Conservation (phyloP, 495 filamentous ascomycete species). For the Penicillium verhagenii region DNA sequence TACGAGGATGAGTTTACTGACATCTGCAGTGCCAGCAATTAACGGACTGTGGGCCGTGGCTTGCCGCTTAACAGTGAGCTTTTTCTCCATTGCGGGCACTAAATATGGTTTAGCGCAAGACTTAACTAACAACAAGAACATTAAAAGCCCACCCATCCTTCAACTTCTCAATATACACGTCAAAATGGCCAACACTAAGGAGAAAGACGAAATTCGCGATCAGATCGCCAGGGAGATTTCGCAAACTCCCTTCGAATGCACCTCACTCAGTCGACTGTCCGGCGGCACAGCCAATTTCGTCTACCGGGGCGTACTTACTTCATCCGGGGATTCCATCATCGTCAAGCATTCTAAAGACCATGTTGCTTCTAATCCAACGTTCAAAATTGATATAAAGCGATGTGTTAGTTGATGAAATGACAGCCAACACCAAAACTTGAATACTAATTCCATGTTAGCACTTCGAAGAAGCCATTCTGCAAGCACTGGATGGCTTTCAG, state of each 20-base stretch:
- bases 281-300: conserved; percentile 61
- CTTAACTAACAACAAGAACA: no score
- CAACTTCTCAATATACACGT: not conserved
- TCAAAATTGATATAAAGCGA: conserved; percentile 47
- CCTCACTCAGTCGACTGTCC: conserved; percentile 44
- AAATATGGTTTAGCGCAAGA: not conserved
- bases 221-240: conserved; percentile 23
- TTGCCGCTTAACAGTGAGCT: no score
- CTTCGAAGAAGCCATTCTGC: conserved; percentile 33
- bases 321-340: conserved; percentile 40
- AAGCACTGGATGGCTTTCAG: conserved; percentile 26
- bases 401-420: conserved; percentile 42
- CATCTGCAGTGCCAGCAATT: no score
- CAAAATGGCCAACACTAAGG: conserved; percentile 21
- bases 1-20: no score
- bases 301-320: conserved; percentile 49
- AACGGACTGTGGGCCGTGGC: no score
- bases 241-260: conserved; percentile 49
- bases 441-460: conserved; percentile 17
- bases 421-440: no score
- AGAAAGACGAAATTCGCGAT: conserved; percentile 12
- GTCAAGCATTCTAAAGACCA: conserved; percentile 58
- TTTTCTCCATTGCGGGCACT: not conserved
- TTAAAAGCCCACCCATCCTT: not conserved
- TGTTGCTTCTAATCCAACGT: conserved; percentile 45